Evolutionary conservation across 78 protist genomes (phyloP).

Genomic region (Dictyostelium firmibasis): DNA sequence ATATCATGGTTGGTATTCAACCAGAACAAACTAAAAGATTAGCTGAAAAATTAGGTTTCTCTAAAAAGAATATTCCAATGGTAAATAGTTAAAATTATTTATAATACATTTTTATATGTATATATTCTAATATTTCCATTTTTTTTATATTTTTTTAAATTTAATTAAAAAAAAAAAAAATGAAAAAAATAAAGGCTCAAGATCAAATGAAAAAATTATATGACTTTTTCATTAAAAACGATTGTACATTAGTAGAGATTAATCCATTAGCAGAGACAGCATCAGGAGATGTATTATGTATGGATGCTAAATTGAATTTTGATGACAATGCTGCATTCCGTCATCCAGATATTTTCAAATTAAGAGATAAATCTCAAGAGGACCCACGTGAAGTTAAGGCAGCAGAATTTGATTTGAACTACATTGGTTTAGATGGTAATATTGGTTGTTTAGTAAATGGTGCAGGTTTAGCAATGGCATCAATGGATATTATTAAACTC

Average conservation of each 20-base stretch:
- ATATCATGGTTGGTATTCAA: constrained; percentile 87
- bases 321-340: constrained; percentile 99
- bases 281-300: constrained; percentile 86
- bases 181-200: constrained; percentile 39
- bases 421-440: constrained; percentile 97
- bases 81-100: not conserved
- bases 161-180: no score
- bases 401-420: constrained; percentile 94
- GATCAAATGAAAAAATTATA: constrained; percentile 88
- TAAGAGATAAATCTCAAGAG: constrained; percentile 93
- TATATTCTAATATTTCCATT: not conserved
- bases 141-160: not conserved
- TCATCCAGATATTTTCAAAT: constrained; percentile 91
- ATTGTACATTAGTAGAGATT: constrained; percentile 96
- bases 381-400: constrained; percentile 97
- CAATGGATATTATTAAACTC: constrained; percentile 97
- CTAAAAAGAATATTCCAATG: constrained; percentile 57
- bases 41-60: constrained; percentile 84
- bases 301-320: constrained; percentile 97
- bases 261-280: constrained; percentile 96
- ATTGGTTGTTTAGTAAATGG: constrained; percentile 99
- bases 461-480: constrained; percentile 99
- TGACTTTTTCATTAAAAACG: constrained; percentile 85
- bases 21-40: constrained; percentile 80
- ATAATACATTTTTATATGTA: not conserved